Evolutionary conservation across 1,284 basidiomycete species (phyloP).

Genomic region (Sporisorium exsertum): DNA sequence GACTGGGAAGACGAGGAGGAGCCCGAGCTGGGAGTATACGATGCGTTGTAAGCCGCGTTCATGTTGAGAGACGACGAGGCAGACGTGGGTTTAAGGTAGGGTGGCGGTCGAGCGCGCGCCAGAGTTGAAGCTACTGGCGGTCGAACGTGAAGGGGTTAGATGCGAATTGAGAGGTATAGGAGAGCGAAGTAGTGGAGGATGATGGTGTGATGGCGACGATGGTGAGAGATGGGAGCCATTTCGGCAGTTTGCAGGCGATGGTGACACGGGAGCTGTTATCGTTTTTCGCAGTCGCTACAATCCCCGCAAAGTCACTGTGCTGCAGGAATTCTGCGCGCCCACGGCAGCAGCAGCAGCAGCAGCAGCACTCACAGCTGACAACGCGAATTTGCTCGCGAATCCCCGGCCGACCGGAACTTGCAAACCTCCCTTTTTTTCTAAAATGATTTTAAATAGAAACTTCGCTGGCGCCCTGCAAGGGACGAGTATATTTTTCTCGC

Average conservation of each 20-base stretch:
- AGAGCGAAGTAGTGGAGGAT: no score
- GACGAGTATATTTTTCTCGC: not conserved
- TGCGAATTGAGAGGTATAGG: no score
- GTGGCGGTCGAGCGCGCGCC: not conserved
- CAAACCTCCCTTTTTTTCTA: not conserved
- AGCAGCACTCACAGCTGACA: no score
- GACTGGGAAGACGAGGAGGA: not conserved
- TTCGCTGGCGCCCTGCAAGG: not conserved
- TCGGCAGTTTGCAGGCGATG: no score
- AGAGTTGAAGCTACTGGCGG: not conserved
- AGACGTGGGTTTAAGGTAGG: not conserved
- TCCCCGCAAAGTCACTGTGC: not conserved
- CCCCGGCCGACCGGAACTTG: conserved; percentile 1
- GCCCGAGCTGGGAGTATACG: not conserved
- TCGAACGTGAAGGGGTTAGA: no score
- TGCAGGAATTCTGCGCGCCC: not conserved
- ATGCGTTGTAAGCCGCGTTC: not conserved
- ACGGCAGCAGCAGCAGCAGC: not conserved
- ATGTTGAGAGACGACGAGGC: not conserved
- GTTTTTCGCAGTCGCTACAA: not conserved
- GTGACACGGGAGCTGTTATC: not conserved
- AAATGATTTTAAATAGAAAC: not conserved
- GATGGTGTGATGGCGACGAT: not conserved
- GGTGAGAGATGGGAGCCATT: not conserved
- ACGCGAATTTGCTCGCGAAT: not conserved